Base-by-base conservation (phyloP, 2,329 filamentous ascomycete species). In the Calonectria multiphialidica region DNA sequence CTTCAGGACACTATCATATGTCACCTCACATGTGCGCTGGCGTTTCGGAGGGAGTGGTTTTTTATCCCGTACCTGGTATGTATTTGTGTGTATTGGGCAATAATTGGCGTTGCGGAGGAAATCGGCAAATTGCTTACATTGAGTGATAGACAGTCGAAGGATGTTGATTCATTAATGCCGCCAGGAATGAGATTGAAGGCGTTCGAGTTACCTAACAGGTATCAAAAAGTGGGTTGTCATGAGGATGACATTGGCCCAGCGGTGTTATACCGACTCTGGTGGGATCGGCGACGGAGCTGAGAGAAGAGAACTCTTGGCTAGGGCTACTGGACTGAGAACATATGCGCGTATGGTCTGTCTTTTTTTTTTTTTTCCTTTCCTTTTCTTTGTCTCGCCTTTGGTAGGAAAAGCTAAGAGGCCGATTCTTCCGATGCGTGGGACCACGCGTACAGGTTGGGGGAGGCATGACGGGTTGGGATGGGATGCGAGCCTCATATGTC, bases 171-270 rank as follows among this genome's bases (percentile, higher is more conserved):
- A 62, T 45, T 30, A 62, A 45, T 62, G 16, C 25, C 21, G 23
- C 28, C 23, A 45, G 57, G 40, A 62, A 62, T 62, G 57, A 61
- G 40, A 62, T n/a, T 9, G 18, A 35, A 45, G 33, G 40, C 18
- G 44, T 45, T 28, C 53, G 37, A 21, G 53, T 59, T 47, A 59
- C 65, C 50, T 59, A 67, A 68, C 33, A 50, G 62, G 57, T 28
- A 55, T 40, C 44, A 28, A 67, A 69, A 69, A 57, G 67, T 64
- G 67, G 59, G 47, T 69, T 65, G 40, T 64, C 47, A 69, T 47
- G 59, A 69, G 59, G 44, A 42, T 33, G 53, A 13, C 53, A 45
- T 33, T 35, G 37, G 37, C 50, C 64, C 53, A 53, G 23, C 44
- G 40, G 53, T 59, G 53, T 59, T 59, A 59, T 42, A 35, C 44